phyloP scores from a whole-genome alignment of 345 rosid genomes.

The Camelina hispida region DNA sequence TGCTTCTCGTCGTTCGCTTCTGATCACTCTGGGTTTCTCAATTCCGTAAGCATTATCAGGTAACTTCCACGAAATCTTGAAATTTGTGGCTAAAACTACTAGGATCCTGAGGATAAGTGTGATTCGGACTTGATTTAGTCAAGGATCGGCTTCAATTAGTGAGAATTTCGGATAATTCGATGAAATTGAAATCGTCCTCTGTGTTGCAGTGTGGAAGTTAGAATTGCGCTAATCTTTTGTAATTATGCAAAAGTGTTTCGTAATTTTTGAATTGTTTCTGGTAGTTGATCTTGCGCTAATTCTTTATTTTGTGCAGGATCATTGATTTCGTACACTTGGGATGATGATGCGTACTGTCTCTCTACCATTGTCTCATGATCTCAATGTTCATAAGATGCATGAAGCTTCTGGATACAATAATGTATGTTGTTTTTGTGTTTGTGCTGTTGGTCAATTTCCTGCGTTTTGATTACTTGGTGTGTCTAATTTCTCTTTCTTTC shows the following conservation, averaged over 20 bases:
- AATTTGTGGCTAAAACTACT: not conserved
- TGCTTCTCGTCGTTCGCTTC: conserved; percentile 25
- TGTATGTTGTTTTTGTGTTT: conserved; percentile 39
- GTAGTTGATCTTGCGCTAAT: conserved; percentile 13
- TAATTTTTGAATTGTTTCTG: not conserved
- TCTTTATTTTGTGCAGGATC: conserved; percentile 23
- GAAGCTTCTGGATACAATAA: conserved; percentile 43
- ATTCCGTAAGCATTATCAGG: not conserved
- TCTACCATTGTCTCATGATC: conserved; percentile 59
- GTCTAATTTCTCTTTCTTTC: conserved; percentile 5
- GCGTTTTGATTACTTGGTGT: not conserved
- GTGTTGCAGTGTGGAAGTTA: not conserved
- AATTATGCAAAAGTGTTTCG: not conserved
- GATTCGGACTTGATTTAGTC: conserved; percentile 1
- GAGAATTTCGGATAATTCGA: not conserved
- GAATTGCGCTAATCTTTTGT: conserved; percentile 3
- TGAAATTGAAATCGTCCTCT: not conserved
- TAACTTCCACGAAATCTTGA: not conserved
- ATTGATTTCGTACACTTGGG: conserved; percentile 26
- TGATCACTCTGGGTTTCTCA: conserved; percentile 25
- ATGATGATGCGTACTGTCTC: conserved; percentile 59
- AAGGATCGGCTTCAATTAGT: conserved; percentile 13
- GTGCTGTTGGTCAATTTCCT: not conserved
- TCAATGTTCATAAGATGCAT: conserved; percentile 47
- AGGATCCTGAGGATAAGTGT: not conserved